Conservation (phyloP, 116 monocot species). For the Cymodocea nodosa region DNA sequence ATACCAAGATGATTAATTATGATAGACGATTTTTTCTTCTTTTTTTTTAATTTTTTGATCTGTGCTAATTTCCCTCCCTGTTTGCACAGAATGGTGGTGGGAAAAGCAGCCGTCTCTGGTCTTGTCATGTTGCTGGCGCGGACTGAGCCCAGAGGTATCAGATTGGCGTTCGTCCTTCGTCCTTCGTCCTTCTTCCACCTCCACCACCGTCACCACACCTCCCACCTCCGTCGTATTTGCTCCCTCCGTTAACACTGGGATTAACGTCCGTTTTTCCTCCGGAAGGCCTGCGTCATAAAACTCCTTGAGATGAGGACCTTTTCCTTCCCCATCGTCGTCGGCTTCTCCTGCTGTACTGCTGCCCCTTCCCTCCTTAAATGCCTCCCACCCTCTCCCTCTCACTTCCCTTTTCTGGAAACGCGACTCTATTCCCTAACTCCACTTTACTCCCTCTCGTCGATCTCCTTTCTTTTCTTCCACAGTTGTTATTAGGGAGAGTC, state of each 20-base stretch:
- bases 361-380: constrained; percentile 4
- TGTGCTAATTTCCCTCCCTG: no score
- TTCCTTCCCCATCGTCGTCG: background rate
- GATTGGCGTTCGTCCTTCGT: background rate
- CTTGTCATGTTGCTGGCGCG: background rate
- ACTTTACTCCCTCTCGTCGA: background rate
- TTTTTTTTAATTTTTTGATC: no score
- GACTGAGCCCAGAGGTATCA: background rate
- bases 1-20: no score
- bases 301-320: background rate
- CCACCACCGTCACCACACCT: background rate
- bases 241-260: background rate
- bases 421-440: background rate
- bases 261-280: background rate
- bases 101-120: constrained; percentile 7
- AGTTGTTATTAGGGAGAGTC: no score
- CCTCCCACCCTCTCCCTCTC: background rate
- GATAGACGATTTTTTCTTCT: background rate
- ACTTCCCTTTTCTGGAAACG: background rate
- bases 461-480: background rate
- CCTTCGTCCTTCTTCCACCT: background rate
- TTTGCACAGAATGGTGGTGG: background rate
- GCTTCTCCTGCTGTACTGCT: background rate
- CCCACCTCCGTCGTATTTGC: background rate
- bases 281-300: background rate